Conservation (phyloP, 78 protist species). For the Capsaspora owczarzaki region DNA sequence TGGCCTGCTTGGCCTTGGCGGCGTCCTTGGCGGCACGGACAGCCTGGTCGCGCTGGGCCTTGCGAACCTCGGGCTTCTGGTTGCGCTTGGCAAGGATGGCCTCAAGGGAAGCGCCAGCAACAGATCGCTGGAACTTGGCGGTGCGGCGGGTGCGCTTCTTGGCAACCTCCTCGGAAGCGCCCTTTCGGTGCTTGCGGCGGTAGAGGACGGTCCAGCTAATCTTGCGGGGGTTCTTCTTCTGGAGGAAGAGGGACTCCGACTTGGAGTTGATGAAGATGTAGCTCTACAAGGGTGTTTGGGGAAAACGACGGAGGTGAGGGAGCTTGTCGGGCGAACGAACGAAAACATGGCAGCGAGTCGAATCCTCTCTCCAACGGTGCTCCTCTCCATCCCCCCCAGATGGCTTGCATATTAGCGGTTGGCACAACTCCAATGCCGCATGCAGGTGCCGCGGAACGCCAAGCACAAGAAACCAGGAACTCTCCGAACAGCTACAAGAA, state of each 20-base stretch:
- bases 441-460: no score
- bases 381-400: no score
- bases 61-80: constrained; percentile 8
- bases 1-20: constrained; percentile 10
- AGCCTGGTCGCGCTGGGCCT: constrained; percentile 18
- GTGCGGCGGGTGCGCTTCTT: constrained; percentile 34
- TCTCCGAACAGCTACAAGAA: background rate
- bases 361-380: no score
- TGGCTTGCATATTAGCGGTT: no score
- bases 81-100: constrained; percentile 2
- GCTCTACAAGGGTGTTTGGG: no score
- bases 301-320: no score
- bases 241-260: constrained; percentile 30
- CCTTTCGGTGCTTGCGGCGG: constrained; percentile 61
- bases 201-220: constrained; percentile 26
- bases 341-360: no score
- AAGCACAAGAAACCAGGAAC: no score
- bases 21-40: constrained; percentile 5
- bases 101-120: constrained; percentile 13
- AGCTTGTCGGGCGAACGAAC: no score
- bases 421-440: no score
- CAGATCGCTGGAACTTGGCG: constrained; percentile 23
- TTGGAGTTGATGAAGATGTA: constrained; percentile 34
- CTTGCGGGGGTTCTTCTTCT: constrained; percentile 49
- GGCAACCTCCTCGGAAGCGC: constrained; percentile 12